phyloP scores from a whole-genome alignment of 2,329 filamentous ascomycete species.

The Ophiocordyceps camponoti-leonardi region DNA sequence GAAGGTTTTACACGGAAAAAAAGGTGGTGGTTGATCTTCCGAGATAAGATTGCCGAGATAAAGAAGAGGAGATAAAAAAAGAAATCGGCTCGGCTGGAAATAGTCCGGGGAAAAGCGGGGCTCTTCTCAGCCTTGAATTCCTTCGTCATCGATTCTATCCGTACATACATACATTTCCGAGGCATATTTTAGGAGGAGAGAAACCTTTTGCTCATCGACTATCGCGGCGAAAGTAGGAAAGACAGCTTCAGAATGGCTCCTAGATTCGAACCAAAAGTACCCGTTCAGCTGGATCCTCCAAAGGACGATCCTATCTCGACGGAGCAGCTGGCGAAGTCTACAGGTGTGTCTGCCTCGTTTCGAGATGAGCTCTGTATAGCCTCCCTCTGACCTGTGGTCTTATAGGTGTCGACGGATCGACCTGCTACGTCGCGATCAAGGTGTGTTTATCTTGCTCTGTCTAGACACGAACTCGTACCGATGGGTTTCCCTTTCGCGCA shows the following conservation, averaged over 20 bases:
- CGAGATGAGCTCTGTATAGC: not conserved
- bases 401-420: constrained; percentile 49
- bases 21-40: not conserved
- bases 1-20: no score
- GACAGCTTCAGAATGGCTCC: constrained; percentile 27
- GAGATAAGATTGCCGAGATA: not conserved
- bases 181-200: not conserved
- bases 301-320: constrained; percentile 62
- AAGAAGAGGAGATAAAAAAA: not conserved
- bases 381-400: no score
- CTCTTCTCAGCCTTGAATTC: not conserved
- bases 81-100: not conserved
- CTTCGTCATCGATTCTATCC: not conserved
- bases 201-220: not conserved
- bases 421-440: constrained; percentile 56
- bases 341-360: constrained; percentile 38
- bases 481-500: constrained; percentile 25
- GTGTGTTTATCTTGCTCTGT: no score
- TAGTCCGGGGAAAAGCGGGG: not conserved
- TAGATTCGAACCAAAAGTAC: constrained; percentile 63
- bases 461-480: no score
- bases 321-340: constrained; percentile 66
- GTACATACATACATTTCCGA: no score
- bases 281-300: constrained; percentile 62
- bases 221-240: not conserved